Evolutionary conservation across 371 early-diverging fungal genomes (phyloP).

Genomic region (Mortierella sp.): DNA sequence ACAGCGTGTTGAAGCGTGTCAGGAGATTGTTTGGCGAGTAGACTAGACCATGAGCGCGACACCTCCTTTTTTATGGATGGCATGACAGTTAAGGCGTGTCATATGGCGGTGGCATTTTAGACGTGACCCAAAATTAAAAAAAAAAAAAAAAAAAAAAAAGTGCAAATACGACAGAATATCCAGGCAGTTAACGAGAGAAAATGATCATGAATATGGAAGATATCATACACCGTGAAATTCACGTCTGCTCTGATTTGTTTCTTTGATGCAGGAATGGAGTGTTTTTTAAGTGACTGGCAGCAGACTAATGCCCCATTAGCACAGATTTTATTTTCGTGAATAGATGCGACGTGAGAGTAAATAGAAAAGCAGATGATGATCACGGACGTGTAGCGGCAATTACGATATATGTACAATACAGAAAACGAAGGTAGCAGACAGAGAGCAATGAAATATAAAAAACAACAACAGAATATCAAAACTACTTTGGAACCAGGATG

Average conservation of each 20-base stretch:
- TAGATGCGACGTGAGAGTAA: neutral
- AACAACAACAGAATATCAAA: neutral
- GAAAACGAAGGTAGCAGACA: conserved; percentile 1
- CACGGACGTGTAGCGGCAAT: conserved; percentile 1
- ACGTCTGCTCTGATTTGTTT: too few species aligned
- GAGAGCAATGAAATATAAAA: neutral
- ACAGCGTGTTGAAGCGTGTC: conserved; percentile 97
- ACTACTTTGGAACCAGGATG: conserved; percentile 28
- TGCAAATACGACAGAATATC: neutral
- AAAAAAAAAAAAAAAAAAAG: conserved; percentile 3
- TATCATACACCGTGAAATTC: too few species aligned
- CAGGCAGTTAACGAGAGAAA: too few species aligned
- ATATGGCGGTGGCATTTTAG: neutral
- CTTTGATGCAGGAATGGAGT: neutral
- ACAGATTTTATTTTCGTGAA: conserved; percentile 4
- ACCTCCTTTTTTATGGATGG: neutral
- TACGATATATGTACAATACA: conserved; percentile 10
- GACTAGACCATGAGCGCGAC: conserved; percentile 4
- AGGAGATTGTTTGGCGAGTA: conserved; percentile 83
- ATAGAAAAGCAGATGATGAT: conserved; percentile 1
- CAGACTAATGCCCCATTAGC: neutral
- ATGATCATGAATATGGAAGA: too few species aligned
- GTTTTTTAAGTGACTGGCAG: neutral
- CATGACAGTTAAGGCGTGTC: conserved; percentile 3
- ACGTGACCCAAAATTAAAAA: neutral